These are phyloP conservation scores for Cucumis cinereus DNA, from an alignment of 306 rosid genomes.

Conservation along the genomic window DNA sequence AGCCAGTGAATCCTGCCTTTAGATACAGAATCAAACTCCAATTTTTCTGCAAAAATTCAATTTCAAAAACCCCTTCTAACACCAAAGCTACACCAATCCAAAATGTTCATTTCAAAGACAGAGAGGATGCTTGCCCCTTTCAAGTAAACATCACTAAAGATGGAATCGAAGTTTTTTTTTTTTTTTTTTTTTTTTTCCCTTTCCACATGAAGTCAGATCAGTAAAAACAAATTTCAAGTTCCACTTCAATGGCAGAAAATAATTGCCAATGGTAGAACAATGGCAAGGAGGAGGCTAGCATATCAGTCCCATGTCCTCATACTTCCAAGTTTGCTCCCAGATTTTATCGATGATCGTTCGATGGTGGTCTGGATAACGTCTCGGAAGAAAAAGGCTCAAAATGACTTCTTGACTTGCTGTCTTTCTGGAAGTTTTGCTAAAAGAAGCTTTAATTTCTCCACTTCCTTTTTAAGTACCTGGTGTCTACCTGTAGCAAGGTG, in stretches of 20 bases:
- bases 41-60: not conserved
- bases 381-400: slow-evolving; percentile 12
- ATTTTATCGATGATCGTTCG: not conserved
- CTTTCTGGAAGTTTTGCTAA: slow-evolving; percentile 7
- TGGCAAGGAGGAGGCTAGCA: not conserved
- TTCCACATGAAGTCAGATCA: not conserved
- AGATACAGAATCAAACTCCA: not conserved
- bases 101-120: not conserved
- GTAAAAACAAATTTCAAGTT: not conserved
- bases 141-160: not conserved
- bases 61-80: not conserved
- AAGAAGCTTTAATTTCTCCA: slow-evolving; percentile 13
- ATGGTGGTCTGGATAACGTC: not conserved
- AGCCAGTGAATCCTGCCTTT: not conserved
- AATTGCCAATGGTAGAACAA: not conserved
- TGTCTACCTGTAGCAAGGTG: slow-evolving; percentile 20
- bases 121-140: not conserved
- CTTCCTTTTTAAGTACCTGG: slow-evolving; percentile 18
- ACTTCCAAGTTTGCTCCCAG: not conserved
- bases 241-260: slow-evolving; percentile 2
- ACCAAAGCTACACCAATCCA: not conserved
- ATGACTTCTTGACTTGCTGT: slow-evolving; percentile 7
- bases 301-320: not conserved
- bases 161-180: not conserved
- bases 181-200: not conserved